phyloP scores from a whole-genome alignment of 2,329 filamentous ascomycete species.

The Boeremia exigua region DNA sequence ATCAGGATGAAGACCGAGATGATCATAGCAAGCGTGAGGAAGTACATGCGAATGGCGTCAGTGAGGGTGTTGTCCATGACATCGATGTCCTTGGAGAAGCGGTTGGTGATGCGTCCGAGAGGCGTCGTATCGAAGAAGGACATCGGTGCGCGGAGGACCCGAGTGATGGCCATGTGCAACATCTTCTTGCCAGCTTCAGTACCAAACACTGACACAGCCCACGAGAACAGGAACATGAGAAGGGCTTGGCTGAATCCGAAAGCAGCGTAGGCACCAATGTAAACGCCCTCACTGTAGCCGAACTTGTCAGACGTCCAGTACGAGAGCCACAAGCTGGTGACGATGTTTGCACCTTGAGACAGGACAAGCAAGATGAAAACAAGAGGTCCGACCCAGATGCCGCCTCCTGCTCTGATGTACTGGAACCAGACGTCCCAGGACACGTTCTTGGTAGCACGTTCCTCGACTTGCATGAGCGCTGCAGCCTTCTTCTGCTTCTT shows the following conservation, averaged over 20 bases:
- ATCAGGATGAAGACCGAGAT: slow-evolving; percentile 80
- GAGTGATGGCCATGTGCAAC: slow-evolving; percentile 78
- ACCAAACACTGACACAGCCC: slow-evolving; percentile 77
- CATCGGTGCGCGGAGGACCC: slow-evolving; percentile 75
- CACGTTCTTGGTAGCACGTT: slow-evolving; percentile 76
- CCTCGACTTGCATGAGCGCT: slow-evolving; percentile 75
- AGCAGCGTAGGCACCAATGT: slow-evolving; percentile 64
- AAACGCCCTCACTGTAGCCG: slow-evolving; percentile 68
- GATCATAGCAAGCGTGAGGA: slow-evolving; percentile 72
- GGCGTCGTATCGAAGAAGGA: slow-evolving; percentile 98
- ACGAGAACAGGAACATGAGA: slow-evolving; percentile 76
- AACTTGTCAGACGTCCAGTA: slow-evolving; percentile 90
- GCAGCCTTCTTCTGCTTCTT: slow-evolving; percentile 56
- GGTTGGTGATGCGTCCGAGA: slow-evolving; percentile 91
- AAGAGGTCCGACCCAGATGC: slow-evolving; percentile 69
- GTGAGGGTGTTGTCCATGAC: slow-evolving; percentile 94
- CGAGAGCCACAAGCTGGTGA: slow-evolving; percentile 88
- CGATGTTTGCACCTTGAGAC: slow-evolving; percentile 83
- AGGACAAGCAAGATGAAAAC: slow-evolving; percentile 70
- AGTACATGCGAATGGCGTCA: slow-evolving; percentile 91
- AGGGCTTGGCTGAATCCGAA: slow-evolving; percentile 35
- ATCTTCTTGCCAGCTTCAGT: slow-evolving; percentile 83
- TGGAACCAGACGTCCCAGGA: slow-evolving; percentile 79
- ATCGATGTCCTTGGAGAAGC: slow-evolving; percentile 93
- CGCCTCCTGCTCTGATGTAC: slow-evolving; percentile 78